Percentiles rank a stretch among this genome's conserved stretches.
phyloP scores from a whole-genome alignment of 352 stramenopile genomes.

The Phytopythium vexans region DNA sequence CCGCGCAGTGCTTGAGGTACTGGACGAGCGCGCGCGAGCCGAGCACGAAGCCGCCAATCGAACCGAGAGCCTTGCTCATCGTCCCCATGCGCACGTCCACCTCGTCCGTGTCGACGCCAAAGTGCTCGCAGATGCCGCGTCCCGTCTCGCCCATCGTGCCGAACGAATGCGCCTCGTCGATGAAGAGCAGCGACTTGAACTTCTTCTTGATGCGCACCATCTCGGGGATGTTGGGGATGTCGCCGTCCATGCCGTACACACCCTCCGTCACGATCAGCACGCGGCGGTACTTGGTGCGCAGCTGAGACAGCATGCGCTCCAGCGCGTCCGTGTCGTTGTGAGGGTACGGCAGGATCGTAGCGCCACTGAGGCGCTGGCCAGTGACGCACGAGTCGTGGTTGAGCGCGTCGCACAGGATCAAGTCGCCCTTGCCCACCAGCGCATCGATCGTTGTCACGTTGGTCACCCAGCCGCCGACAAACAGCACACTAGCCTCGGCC shows the following conservation, averaged over 20 bases:
- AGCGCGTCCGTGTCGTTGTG: slow-evolving; percentile 74
- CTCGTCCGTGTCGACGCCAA: slow-evolving; percentile 33
- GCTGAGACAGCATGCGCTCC: slow-evolving; percentile 65
- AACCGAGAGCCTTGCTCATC: slow-evolving; percentile 73
- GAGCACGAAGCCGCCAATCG: slow-evolving; percentile 62
- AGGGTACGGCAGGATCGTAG: slow-evolving; percentile 75
- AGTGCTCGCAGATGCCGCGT: slow-evolving; percentile 56
- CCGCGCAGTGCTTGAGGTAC: slow-evolving; percentile 65
- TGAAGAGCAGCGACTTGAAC: slow-evolving; percentile 59
- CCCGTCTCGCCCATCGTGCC: slow-evolving; percentile 57
- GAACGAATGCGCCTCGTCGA: slow-evolving; percentile 69
- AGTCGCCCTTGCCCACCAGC: slow-evolving; percentile 63
- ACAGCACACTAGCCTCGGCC: slow-evolving; percentile 53
- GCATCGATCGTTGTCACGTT: slow-evolving; percentile 80
- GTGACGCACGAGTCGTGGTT: slow-evolving; percentile 83
- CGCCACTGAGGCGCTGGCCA: slow-evolving; percentile 67
- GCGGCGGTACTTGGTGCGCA: slow-evolving; percentile 71
- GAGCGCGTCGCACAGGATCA: slow-evolving; percentile 76
- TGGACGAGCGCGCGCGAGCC: slow-evolving; percentile 43
- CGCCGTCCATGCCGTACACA: slow-evolving; percentile 70
- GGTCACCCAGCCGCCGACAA: slow-evolving; percentile 70
- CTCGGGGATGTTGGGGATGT: slow-evolving; percentile 52
- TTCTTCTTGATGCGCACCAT: slow-evolving; percentile 65
- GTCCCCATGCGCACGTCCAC: slow-evolving; percentile 70
- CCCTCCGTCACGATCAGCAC: slow-evolving; percentile 69